Base-by-base conservation (phyloP, 495 filamentous ascomycete genomes). In the Penicillium longicatenatum region DNA sequence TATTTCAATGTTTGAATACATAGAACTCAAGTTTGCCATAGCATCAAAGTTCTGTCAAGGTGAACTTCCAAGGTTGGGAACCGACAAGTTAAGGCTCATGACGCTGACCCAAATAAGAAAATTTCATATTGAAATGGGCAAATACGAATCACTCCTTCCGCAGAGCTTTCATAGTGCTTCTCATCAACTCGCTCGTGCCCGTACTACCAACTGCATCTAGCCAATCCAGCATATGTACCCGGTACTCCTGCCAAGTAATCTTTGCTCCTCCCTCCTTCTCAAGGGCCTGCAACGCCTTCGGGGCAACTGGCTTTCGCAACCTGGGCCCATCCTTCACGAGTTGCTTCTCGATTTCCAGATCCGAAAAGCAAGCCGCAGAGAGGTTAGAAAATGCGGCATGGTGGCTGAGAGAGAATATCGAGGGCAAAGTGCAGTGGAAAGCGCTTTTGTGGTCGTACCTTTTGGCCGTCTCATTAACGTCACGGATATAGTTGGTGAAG, bases 101-200 rank as follows among this genome's bases (percentile, higher is more conserved):
- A 26, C 7, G 26, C 26, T 26, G 7, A 4, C n/a, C n/a, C 26
- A 26, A 0, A 26, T 26, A 26, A 26, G 26, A 26, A 26, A 5
- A 26, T 26, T 6, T 26, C 1, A 26, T 6, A 4, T 26, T 26
- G 26, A 26, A 6, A 4, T 26, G 7, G 42, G 7, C 17, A 24
- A 26, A 12, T 24, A 19, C 35, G 17, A 43, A 50, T 30, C 8
- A 57, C 20, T 77, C 73, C 54, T 77, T 78, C 31, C 74, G 64
- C 26, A 91, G 73, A 31, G 84, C 82, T 70, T 89, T 92, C 85
- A 96, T 91, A 11, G 92, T 93, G 64, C 85, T 90, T 59, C 88
- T 88, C 84, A 96, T 89, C 68, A 96, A 70, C 57, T 88, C 80
- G 14, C 79, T 78, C 49, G 93, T 79, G 5, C 92, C 92, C 24